Evolutionary conservation across 257 asterid species (phyloP), one percentile per base, ranked within the genome.

Genomic region (Fraxinus quadrangulata): DNA sequence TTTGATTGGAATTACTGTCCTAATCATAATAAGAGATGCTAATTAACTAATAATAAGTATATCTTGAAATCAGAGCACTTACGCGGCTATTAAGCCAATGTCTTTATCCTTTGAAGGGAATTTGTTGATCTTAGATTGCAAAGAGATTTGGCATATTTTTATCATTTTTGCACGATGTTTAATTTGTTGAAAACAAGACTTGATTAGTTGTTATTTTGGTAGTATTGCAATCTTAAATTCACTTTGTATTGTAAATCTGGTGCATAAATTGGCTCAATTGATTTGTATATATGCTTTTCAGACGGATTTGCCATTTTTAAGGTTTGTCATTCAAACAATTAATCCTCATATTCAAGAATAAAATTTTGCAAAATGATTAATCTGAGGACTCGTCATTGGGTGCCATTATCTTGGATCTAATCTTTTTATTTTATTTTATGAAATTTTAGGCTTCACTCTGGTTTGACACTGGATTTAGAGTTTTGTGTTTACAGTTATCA

Each of bases 381-480:
- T 19, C 23, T 39, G 12, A 39, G 42, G 9, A 39, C 42, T 39
- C 2, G 42, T 39, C 42, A 3, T 6, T 54, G 23, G 65, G 2
- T 56, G 10, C 28, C 67, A 56, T 56, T 6, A 21, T 56, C 2
- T n/a, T 56, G 21, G 11, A 56, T 56, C 17, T 56, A 7, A 56
- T 56, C 28, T n/a, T 16, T 16, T 56, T n/a, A n/a, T n/a, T n/a
- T n/a, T n/a, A n/a, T 56, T 6, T 21, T 21, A 56, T 12, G 11
- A 21, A 21, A 56, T 56, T 30, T 56, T 56, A 5, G 28, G 26
- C 5, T 56, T n/a, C 11, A 3, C 7, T 56, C 26, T 56, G 4
- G 39, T 75, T 67, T 21, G 36, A 37, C 73, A 66, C 36, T 21
- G 42, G 49, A 37, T 59, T 67, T 19, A 70, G 17, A 70, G 54